These are phyloP conservation scores for Cetradonia linearis DNA, from an alignment of 495 filamentous ascomycete species.

Conservation along the genomic window DNA sequence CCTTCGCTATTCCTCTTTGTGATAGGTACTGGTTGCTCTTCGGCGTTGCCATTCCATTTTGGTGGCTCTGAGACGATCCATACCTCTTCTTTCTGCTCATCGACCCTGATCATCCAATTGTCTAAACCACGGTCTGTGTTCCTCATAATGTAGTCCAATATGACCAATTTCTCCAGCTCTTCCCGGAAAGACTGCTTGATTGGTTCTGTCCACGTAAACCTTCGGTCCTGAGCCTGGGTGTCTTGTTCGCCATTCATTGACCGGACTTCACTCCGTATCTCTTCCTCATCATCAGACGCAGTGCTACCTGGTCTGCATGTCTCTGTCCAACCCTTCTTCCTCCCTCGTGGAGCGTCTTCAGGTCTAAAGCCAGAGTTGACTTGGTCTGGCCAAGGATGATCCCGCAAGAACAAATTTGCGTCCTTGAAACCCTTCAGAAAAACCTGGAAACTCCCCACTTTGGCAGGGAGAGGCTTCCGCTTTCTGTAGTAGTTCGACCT, in stretches of 20 bases:
- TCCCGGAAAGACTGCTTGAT: constrained; percentile 89
- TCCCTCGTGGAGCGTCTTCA: constrained; percentile 58
- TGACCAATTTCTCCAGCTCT: constrained; percentile 92
- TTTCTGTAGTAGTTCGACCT: constrained; percentile 78
- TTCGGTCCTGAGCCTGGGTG: constrained; percentile 32
- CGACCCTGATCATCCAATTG: constrained; percentile 99
- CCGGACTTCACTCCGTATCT: constrained; percentile 41
- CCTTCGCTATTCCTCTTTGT: constrained; percentile 31
- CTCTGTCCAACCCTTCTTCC: constrained; percentile 71
- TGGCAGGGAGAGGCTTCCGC: constrained; percentile 77
- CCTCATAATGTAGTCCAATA: constrained; percentile 98
- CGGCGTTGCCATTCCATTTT: constrained; percentile 45
- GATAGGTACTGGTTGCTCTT: constrained; percentile 47
- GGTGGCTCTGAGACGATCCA: constrained; percentile 78
- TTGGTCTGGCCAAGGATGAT: constrained; percentile 98
- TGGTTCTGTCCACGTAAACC: constrained; percentile 78
- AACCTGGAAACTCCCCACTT: constrained; percentile 92
- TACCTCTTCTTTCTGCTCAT: constrained; percentile 70
- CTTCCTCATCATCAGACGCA: constrained; percentile 61
- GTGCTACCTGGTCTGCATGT: constrained; percentile 66
- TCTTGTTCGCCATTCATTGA: constrained; percentile 41
- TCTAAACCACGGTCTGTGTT: constrained; percentile 96
- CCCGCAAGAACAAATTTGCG: constrained; percentile 86
- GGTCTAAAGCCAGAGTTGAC: constrained; percentile 64
- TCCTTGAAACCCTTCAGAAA: constrained; percentile 96